Evolutionary conservation across 1,139 yeast genomes (phyloP), one percentile per base, ranked within the genome.

Genomic region (Saccharomyces hybrid): DNA sequence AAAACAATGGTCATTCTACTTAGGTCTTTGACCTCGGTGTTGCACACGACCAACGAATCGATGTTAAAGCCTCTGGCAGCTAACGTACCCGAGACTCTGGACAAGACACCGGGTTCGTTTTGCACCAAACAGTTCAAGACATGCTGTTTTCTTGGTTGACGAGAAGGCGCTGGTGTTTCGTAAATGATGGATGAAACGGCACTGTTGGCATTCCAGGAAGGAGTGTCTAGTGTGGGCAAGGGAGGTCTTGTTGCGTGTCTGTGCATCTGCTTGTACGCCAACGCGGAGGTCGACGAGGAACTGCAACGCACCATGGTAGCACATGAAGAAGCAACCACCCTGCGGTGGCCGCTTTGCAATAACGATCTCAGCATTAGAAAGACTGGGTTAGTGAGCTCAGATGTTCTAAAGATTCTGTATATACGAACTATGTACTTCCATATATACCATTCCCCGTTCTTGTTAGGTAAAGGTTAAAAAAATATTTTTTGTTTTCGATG

Each of bases 1-100:
- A 93, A 78, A 32, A 89, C 97, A 67, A 93, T 88, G 11, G 99
- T 93, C 99, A 93, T 93, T 71, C 99, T 82, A 38, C 97, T 88
- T 63, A 93, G 79, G 70, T 93, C 97, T 73, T 86, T 85, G 58
- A 93, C 98, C 72, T 93, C 98, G 34, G 99, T 93, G 75, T 86
- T 88, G 72, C 97, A 91, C 51, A 93, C 99, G 57, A 93, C 97
- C 63, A 93, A 80, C 7, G 98, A 91, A 72, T 93, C 99, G 68
- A 93, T 93, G 75, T 93, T 93, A 81, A 93, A 93, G 11, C 99
- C 99, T 71, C 99, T 82, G 47, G 97, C 98, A 42, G 99, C 99
- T 64, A 93, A 78, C 52, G 97, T 91, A 55, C 98, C 97, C 3
- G 98, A 87, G 50, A 93, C 89, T 55, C 95, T 81, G 49, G 96